Evolutionary conservation across 805 yeast genomes (phyloP), one percentile per base, ranked within the genome.

Genomic region (Lachancea waltii): DNA sequence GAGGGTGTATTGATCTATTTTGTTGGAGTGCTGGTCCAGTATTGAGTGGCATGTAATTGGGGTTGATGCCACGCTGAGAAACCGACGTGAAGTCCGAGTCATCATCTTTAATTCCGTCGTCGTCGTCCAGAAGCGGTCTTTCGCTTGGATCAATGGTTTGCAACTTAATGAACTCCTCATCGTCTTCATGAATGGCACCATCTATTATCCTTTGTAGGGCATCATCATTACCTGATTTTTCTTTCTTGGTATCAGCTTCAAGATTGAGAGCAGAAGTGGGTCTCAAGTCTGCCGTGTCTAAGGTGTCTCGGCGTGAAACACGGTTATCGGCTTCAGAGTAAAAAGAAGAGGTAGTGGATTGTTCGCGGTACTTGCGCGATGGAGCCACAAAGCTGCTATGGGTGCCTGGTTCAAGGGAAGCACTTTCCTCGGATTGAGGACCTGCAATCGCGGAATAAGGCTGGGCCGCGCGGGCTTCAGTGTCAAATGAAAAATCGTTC

Each of bases 11-110:
- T n/a, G n/a, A n/a, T n/a, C n/a, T n/a, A n/a, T n/a, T n/a, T n/a
- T n/a, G n/a, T n/a, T n/a, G n/a, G n/a, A n/a, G n/a, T n/a, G n/a
- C n/a, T 7, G 11, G 20, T 4, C 37, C 37, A 11, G 6, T 11
- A 14, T 6, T 26, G 15, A 19, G 13, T 7, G 36, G 29, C 38
- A 64, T 68, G 47, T 74, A 77, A 19, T 65, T 60, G 13, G 82
- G 84, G 50, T 82, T 82, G 11, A 77, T 69, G 19, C 79, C 87
- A 54, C 90, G 67, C 59, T 82, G 90, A 6, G 89, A 80, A 2
- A 83, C 84, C 36, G 86, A 78, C 1, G 92, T 82, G 58, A 83
- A 80, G 51, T 79, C 81, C 1, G 90, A 81, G 33, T 68, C 76
- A 16, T 50, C 49, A 13, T 50, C 59, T 27, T 55, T 54, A 18